A percentile compares a stretch with the other conserved stretches of the same genome.
Evolutionary conservation across 2,329 filamentous ascomycete species (phyloP).

Genomic region (Fonsecaea pedrosoi): DNA sequence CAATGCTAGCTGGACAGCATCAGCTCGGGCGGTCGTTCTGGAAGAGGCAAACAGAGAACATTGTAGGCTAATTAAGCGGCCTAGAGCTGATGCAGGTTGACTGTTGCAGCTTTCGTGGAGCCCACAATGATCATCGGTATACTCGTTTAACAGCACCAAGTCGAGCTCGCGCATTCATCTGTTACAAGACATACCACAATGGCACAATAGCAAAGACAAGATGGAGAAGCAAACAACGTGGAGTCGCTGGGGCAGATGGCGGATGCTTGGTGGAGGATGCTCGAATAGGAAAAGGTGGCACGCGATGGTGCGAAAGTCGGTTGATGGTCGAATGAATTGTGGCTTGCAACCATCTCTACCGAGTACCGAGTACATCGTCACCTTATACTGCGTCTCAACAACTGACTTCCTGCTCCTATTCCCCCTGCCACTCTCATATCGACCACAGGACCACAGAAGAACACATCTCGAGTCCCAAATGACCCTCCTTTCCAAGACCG

Average conservation of each 20-base stretch:
- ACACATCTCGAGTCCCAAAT: background rate
- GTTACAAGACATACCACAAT: background rate
- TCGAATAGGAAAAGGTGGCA: background rate
- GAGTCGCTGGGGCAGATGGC: background rate
- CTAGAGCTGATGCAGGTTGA: background rate
- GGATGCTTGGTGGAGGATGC: background rate
- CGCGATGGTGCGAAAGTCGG: background rate
- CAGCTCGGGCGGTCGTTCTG: background rate
- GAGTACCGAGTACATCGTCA: background rate
- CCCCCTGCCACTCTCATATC: background rate
- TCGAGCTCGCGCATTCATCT: background rate
- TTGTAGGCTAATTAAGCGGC: constrained; percentile 9
- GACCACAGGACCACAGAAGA: background rate
- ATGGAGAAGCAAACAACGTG: background rate
- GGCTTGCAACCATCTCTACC: background rate
- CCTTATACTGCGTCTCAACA: background rate
- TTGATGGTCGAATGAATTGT: background rate
- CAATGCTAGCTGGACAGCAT: background rate
- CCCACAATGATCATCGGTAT: background rate
- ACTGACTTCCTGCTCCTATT: background rate
- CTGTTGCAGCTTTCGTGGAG: background rate
- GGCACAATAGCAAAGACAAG: background rate
- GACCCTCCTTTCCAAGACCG: background rate
- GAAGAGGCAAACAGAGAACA: constrained; percentile 8
- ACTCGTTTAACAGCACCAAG: background rate